phyloP scores from a whole-genome alignment of 2,329 filamentous ascomycete genomes.

The Tolypocladium tropicale region DNA sequence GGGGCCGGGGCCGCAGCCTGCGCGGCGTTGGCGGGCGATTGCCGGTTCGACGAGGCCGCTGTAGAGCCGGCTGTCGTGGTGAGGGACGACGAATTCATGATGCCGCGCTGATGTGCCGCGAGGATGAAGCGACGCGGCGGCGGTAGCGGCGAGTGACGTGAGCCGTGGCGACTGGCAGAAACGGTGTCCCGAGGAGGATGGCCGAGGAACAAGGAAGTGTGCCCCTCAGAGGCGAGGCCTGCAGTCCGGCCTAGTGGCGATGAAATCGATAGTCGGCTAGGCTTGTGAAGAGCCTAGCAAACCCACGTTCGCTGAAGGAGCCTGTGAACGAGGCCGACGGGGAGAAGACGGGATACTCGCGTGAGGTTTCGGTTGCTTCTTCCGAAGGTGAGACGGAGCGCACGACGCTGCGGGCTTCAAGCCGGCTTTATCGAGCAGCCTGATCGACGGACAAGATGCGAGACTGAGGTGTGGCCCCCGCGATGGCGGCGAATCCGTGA shows the following conservation, averaged over 20 bases:
- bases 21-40: constrained; percentile 17
- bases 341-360: neutral
- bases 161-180: no score
- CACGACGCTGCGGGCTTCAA: neutral
- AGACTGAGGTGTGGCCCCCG: neutral
- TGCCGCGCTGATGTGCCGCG: neutral
- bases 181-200: no score
- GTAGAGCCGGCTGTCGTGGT: neutral
- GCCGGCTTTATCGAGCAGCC: neutral
- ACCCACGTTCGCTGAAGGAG: neutral
- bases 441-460: neutral
- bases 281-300: neutral
- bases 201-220: no score
- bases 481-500: neutral
- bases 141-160: no score
- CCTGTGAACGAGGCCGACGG: neutral
- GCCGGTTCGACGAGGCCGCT: constrained; percentile 15
- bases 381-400: neutral
- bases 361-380: neutral
- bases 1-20: constrained; percentile 12
- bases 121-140: neutral
- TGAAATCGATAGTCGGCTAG: neutral
- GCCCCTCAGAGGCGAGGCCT: neutral
- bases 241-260: neutral
- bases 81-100: constrained; percentile 20